Evolutionary conservation across 805 yeast species (phyloP), one percentile per base, ranked within the genome.

Genomic region (Pichia occidentalis): DNA sequence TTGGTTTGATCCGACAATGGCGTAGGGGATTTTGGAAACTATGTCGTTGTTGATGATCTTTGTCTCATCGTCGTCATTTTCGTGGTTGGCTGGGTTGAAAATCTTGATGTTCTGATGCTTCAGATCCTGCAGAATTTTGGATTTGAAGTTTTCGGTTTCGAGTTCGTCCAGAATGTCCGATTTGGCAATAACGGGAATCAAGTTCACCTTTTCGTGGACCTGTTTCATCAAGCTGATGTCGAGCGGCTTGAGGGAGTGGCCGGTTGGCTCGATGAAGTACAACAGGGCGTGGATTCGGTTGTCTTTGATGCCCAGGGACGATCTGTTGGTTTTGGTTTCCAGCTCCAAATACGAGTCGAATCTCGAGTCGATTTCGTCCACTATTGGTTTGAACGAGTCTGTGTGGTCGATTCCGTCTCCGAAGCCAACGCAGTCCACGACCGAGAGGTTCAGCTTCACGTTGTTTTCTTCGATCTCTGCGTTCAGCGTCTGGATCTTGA

Each of bases 191-290:
- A 92, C 76, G 32, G 98, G 98, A 46, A 92, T 85, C 61, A 92
- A 72, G 60, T 92, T 92, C 45, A 88, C 96, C 61, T 86, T 87
- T 56, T 80, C 80, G 65, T 86, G 95, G 46, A 92, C 76, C 57
- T 77, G 76, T 57, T 80, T 80, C 85, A 92, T 85, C 51, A 88
- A 84, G 48, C 75, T 80, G 50, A 92, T 77, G 61, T 92, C 98
- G 53, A 92, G 70, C 14, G 96, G 80, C 59, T 80, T 84, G 59
- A 92, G 72, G 29, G 85, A 77, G 64, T 92, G 98, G 44, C 96
- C 97, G 19, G 97, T 88, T 50, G 98, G 98, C 64, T 90, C 96
- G 54, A 92, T 84, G 53, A 92, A 90, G 64, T 88, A 92, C 46
- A 92, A 65, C 58, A 87, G 77, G 24, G 96, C 97, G 61, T 92